Evolutionary conservation across 441 rosid species (phyloP), one percentile per base, ranked within the genome.

Genomic region (Biscutella laevigata): DNA sequence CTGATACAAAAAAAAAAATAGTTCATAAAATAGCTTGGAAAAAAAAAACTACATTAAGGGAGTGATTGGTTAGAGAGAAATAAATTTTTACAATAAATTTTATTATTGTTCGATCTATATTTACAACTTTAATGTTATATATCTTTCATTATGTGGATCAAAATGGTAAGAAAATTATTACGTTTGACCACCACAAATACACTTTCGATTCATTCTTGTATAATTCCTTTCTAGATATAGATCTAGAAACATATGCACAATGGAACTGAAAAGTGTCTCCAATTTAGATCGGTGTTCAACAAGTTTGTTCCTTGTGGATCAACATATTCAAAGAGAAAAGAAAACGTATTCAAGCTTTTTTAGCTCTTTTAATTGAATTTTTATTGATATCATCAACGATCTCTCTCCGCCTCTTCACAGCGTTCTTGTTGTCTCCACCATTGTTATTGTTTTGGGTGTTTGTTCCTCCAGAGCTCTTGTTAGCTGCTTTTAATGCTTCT

Each of bases 401-500:
- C 75, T 80, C 88, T 65, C 77, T 77, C 63, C 75, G 71, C 43
- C 81, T 67, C 74, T 80, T 86, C 20, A 68, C 57, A 71, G 64
- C 76, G 71, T 51, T 77, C 54, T 67, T 75, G 66, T 68, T 72
- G 55, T 72, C 77, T 32, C 71, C 71, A 53, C 22, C 35, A 47
- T 46, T 71, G 49, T 58, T 58, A n/a, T 68, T 72, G 63, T 74
- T 73, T 55, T 55, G 72, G 12, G 75, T 76, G 21, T 75, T 82
- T 36, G 53, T 53, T 56, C 77, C 77, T 11, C 70, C 76, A 7
- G 73, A 67, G 68, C 66, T 64, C 68, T 75, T 84, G 16, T 80
- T 75, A 43, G 76, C 76, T 56, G 44, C 78, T 79, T 78, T 82
- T 34, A 89, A 50, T 13, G 86, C 82, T 44, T 80, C 88, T 76